Base-by-base conservation (phyloP, 2,329 filamentous ascomycete species). In the Shiraia sp. region DNA sequence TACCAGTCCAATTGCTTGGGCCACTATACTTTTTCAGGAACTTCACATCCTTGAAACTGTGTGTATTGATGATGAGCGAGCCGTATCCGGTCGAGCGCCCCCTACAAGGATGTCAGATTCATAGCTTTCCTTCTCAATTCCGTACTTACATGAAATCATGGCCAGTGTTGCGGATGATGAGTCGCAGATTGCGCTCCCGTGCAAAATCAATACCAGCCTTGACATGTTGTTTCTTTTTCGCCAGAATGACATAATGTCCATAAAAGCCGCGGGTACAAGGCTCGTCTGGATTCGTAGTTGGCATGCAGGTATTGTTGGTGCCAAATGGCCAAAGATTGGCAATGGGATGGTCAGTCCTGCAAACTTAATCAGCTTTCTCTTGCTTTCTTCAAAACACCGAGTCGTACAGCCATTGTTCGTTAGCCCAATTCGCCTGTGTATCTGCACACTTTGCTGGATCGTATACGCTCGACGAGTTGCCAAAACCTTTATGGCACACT, bases 1-100 rank as follows among this genome's bases (percentile, higher is more conserved):
- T 50, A 32, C 66, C 66, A 4, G 39, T 58, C 61, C 64, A 69
- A n/a, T 58, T 37, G 1, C 63, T 62, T 6, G 63, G 56, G 4
- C 63, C 62, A n/a, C 31, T 52, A 39, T 69, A 67, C 26, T 56
- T 61, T 36, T 59, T 44, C 3, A 55, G 13, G 23, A 68, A 66
- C 22, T 52, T 52, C 13, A 59, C 55, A 3, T 63, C 54, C 40
- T 66, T 66, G 47, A 70, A 65, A 45, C 59, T 65, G 36, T 70
- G 66, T 1, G 66, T 70, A 36, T 67, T 68, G 52, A 69, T 59
- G 32, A 64, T 61, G 14, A 70, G 49, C 1, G 65, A 57, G 14
- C 61, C 65, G 23, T 53, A 66, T 2, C 61, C 66, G 1, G 61
- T 66, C 1, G 65, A 67, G 24, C 64, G 63, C 13, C 65, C 66